phyloP scores from a whole-genome alignment of 768 basidiomycete genomes.

The Leccinum broughii region DNA sequence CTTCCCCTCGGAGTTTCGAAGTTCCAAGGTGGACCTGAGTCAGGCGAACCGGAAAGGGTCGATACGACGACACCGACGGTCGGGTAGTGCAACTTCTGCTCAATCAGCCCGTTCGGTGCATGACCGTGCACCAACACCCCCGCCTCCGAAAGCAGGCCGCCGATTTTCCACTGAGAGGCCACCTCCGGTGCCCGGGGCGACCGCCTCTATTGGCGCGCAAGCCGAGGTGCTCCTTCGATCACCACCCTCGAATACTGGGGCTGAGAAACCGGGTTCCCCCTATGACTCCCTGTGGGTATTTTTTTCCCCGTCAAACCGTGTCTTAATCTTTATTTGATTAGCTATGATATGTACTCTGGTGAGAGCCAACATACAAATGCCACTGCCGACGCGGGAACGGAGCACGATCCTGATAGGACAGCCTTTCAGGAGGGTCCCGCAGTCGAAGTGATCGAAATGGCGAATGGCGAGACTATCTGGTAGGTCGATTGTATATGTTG shows the following conservation, averaged over 20 bases:
- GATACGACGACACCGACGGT: constrained; percentile 50
- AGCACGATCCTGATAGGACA: constrained; percentile 24
- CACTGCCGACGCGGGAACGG: constrained; percentile 36
- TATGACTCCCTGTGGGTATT: constrained; percentile 77
- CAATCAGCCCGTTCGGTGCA: constrained; percentile 73
- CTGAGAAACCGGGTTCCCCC: constrained; percentile 67
- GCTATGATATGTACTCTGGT: constrained; percentile 79
- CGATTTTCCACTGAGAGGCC: constrained; percentile 68
- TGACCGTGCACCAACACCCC: constrained; percentile 84
- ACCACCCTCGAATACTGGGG: constrained; percentile 38
- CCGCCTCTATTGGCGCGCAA: constrained; percentile 48
- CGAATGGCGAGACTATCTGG: constrained; percentile 90
- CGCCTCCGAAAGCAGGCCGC: constrained; percentile 62
- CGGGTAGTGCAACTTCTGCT: constrained; percentile 58
- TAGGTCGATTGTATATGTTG: constrained; percentile 35
- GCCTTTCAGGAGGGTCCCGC: constrained; percentile 52
- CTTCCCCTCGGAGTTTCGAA: constrained; percentile 66
- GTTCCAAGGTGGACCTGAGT: constrained; percentile 57
- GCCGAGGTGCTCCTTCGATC: constrained; percentile 42
- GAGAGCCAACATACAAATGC: constrained; percentile 46
- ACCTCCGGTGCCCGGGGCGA: constrained; percentile 69
- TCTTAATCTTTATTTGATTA: constrained; percentile 35
- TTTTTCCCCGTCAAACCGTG: constrained; percentile 13
- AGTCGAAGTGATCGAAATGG: constrained; percentile 77
- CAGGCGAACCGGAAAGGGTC: constrained; percentile 57